Percentiles rank a stretch among this genome's conserved stretches.
Conservation (phyloP, 495 filamentous ascomycete species). For the Chlorociboria aeruginascens region DNA sequence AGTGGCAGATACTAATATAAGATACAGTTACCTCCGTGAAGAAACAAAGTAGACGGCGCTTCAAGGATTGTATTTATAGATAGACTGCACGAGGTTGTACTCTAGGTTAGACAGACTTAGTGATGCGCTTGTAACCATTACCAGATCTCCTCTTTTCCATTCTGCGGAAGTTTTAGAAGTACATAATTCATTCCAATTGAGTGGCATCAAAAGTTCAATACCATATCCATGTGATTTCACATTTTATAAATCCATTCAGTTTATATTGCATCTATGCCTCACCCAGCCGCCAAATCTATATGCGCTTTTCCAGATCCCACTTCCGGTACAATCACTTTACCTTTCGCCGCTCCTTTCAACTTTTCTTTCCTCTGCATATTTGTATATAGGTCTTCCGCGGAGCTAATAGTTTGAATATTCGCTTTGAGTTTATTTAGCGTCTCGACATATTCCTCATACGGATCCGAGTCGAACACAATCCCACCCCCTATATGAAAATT, state of each 20-base stretch:
- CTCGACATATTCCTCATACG: constrained; percentile 90
- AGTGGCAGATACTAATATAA: constrained; percentile 2
- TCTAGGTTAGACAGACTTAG: constrained; percentile 14
- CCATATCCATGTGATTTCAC: no score
- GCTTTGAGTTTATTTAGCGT: constrained; percentile 93
- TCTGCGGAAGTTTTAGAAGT: background rate
- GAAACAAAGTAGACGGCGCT: constrained; percentile 17
- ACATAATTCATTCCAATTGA: no score
- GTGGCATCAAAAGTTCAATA: no score
- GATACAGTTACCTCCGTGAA: constrained; percentile 18
- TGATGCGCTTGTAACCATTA: constrained; percentile 5
- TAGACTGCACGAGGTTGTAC: constrained; percentile 9
- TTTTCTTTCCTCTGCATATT: constrained; percentile 10
- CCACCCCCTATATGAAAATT: constrained; percentile 52
- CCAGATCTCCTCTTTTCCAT: constrained; percentile 14
- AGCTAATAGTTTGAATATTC: constrained; percentile 75
- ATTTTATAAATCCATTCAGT: no score
- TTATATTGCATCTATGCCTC: background rate
- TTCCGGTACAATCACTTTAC: background rate
- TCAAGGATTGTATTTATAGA: constrained; percentile 7
- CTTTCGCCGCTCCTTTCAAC: background rate
- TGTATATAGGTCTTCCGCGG: constrained; percentile 67
- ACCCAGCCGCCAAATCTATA: constrained; percentile 9
- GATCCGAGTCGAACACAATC: constrained; percentile 92
- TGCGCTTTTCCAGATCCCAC: constrained; percentile 1